Evolutionary conservation across 208 protist species (phyloP), one percentile per base, ranked within the genome.

Genomic region (Hexamita inflata): DNA sequence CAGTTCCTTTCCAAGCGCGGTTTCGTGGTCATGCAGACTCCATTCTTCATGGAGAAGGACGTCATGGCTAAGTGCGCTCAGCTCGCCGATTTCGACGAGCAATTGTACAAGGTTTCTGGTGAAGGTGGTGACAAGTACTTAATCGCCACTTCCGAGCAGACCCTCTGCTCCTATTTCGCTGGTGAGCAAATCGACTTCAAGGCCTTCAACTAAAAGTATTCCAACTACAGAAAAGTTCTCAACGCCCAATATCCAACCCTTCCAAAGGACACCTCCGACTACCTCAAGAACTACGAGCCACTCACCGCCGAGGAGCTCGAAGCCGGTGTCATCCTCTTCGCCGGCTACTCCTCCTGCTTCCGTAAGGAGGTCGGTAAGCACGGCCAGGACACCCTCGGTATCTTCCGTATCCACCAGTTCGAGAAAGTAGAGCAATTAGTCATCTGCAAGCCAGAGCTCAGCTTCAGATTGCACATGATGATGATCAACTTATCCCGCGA

Each of bases 101-200:
- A 92, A 74, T 87, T 99, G 1, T 99, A 99, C 30, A 68, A 79
- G 59, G 79, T 81, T 28, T 84, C 85, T 42, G 93, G 90, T 57
- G 90, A 94, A 34, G 91, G 90, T 24, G 93, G 97, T 40, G 94
- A 98, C 59, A 98, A 98, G 88, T 99, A 98, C 84, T 88, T 99
- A 24, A 99, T 99, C 86, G 96, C 96, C 45, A 99, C 97, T 45
- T 95, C 92, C 73, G 97, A 99, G 86, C 96, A 98, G 82, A 92
- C 96, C 59, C 92, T 99, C 74, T 93, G 88, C 75, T 93, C 91
- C 15, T 96, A 90, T 80, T 95, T 99, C 87, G 81, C 81, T 1
- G 87, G 90, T 62, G 89, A 93, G 78, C 94, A 89, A 88, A 89
- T 97, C 61, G 84, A 89, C 19, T 86, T 89, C n/a, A n/a, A n/a